Evolutionary conservation across 106 monocot genomes (phyloP).

Genomic region (Triglochin maritima): DNA sequence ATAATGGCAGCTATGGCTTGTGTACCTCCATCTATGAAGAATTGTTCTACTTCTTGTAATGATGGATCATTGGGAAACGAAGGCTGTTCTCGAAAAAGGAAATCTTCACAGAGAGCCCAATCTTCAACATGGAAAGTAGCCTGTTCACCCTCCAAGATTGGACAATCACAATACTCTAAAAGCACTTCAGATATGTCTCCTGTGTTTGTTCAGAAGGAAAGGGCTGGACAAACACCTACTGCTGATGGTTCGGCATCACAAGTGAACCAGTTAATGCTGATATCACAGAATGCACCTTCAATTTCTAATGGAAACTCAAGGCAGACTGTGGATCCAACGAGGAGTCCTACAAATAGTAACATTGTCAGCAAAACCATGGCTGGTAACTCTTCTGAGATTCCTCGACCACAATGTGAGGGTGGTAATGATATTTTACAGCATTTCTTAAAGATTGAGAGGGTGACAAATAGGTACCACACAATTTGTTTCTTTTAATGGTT

Average conservation of each 20-base stretch:
- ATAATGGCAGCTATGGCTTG: neutral
- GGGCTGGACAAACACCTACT: no score
- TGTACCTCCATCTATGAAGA: neutral
- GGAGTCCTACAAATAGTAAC: neutral
- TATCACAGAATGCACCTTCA: neutral
- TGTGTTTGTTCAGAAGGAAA: no score
- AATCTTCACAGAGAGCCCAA: neutral
- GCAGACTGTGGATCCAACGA: neutral
- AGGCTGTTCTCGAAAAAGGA: neutral
- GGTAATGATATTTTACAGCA: constrained; percentile 61
- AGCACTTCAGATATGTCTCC: no score
- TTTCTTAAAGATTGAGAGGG: constrained; percentile 46
- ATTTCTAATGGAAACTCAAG: neutral
- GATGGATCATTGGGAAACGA: neutral
- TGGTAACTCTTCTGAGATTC: neutral
- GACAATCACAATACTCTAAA: neutral
- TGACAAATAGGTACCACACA: constrained; percentile 40
- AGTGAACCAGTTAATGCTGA: no score
- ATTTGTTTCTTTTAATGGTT: neutral
- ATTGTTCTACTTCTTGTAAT: neutral
- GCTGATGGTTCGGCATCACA: no score
- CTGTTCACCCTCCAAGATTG: neutral
- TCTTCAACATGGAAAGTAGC: neutral
- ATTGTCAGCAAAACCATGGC: neutral
- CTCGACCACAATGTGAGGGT: neutral